These are phyloP conservation scores for Leccinellum albellum DNA, from an alignment of 768 basidiomycete genomes.

Conservation along the genomic window DNA sequence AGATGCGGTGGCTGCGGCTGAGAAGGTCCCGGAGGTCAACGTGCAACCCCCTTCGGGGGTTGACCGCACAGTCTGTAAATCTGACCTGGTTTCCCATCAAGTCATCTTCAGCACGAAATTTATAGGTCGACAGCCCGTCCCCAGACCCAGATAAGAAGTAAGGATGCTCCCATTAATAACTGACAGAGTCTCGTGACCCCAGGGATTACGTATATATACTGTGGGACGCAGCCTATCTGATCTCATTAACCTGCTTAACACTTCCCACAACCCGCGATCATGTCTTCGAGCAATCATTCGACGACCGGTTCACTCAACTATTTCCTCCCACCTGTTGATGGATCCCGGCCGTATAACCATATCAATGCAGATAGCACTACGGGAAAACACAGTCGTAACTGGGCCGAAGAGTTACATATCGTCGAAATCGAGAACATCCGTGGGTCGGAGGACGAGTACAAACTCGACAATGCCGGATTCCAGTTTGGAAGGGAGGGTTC, in stretches of 20 bases:
- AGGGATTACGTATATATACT: constrained; percentile 27
- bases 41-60: no score
- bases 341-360: constrained; percentile 12
- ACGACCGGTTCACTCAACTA: constrained; percentile 21
- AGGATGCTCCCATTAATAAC: not conserved
- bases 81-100: not conserved
- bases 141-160: not conserved
- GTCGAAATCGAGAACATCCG: constrained; percentile 32
- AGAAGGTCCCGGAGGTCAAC: no score
- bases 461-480: constrained; percentile 35
- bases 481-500: constrained; percentile 27
- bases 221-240: constrained; percentile 23
- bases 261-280: not conserved
- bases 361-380: constrained; percentile 18
- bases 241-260: constrained; percentile 25
- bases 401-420: constrained; percentile 5
- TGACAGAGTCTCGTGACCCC: not conserved
- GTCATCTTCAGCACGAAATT: not conserved
- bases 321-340: constrained; percentile 16
- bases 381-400: constrained; percentile 19
- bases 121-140: not conserved
- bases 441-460: constrained; percentile 31
- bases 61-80: not conserved
- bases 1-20: no score
- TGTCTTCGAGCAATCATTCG: constrained; percentile 13